Evolutionary conservation across 202 grass and related monocot species (phyloP).

Genomic region (Zoysia matrella): DNA sequence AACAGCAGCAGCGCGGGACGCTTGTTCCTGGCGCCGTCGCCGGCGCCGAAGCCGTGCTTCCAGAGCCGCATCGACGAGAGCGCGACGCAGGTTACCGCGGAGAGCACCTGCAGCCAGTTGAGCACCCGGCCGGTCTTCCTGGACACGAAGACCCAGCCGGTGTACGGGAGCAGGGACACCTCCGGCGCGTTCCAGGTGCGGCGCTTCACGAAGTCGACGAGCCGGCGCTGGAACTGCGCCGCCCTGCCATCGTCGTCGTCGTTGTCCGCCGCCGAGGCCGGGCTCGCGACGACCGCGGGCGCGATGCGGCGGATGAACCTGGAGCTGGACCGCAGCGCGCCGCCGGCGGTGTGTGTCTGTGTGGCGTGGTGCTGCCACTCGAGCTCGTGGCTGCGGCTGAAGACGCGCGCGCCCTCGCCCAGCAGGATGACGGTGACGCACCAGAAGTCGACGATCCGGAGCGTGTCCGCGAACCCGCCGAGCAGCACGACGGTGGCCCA

Average conservation of each 20-base stretch:
- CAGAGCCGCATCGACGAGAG: constrained; percentile 53
- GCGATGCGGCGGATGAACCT: constrained; percentile 38
- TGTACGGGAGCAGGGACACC: too few relatives aligned
- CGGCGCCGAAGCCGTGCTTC: constrained; percentile 35
- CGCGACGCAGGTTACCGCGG: constrained; percentile 52
- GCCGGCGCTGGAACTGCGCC: constrained; percentile 24
- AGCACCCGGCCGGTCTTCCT: constrained; percentile 50
- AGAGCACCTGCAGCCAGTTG: constrained; percentile 2
- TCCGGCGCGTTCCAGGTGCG: constrained; percentile 29
- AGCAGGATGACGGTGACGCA: too few relatives aligned
- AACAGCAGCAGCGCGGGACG: constrained; percentile 54
- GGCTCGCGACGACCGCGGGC: too few relatives aligned
- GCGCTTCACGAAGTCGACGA: constrained; percentile 16
- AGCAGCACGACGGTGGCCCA: too few relatives aligned
- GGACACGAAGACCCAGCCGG: constrained; percentile 38
- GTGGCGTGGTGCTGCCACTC: constrained; percentile 81
- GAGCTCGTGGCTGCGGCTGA: constrained; percentile 69
- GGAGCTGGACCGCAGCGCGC: neutral
- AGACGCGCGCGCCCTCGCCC: constrained; percentile 46
- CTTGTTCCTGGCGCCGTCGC: neutral
- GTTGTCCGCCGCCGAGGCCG: too few relatives aligned
- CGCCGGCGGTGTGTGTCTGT: constrained; percentile 38
- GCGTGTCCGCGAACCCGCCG: too few relatives aligned
- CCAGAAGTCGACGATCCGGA: too few relatives aligned
- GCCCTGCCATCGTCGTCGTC: neutral